Percentiles rank a stretch among this genome's conserved stretches.
phyloP scores from a whole-genome alignment of 2,329 filamentous ascomycete species.

The Colletotrichum chlorophyti region DNA sequence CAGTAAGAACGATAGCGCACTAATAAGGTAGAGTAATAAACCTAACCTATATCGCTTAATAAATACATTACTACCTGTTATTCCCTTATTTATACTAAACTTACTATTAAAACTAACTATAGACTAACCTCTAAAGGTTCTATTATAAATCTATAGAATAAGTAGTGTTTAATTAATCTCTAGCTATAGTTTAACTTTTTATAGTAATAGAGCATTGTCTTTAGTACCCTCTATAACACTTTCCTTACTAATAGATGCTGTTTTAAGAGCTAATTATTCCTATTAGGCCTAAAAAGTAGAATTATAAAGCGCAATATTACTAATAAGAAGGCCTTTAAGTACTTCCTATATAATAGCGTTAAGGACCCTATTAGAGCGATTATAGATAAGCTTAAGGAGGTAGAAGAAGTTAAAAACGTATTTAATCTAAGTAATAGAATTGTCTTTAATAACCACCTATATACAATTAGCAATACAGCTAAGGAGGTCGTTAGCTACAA shows the following conservation, averaged over 20 bases:
- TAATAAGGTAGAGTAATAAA: constrained; percentile 32
- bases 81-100: constrained; percentile 32
- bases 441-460: constrained; percentile 39
- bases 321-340: constrained; percentile 39
- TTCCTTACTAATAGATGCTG: constrained; percentile 32
- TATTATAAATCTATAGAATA: constrained; percentile 38
- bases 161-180: constrained; percentile 37
- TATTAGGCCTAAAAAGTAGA: constrained; percentile 34
- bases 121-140: constrained; percentile 34
- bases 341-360: constrained; percentile 36
- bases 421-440: constrained; percentile 38
- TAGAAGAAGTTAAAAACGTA: constrained; percentile 27
- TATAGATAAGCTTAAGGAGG: constrained; percentile 36
- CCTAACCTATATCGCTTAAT: constrained; percentile 35
- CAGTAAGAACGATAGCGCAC: constrained; percentile 25
- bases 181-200: constrained; percentile 38
- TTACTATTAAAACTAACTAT: constrained; percentile 34
- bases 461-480: constrained; percentile 35
- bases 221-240: constrained; percentile 32
- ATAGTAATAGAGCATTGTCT: constrained; percentile 31
- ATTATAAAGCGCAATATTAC: constrained; percentile 28
- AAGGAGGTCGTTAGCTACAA: constrained; percentile 36
- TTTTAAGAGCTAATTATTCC: constrained; percentile 35
- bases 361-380: constrained; percentile 39
- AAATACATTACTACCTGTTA: constrained; percentile 41